phyloP scores from a whole-genome alignment of 225 moss, liverwort and hornwort species.

The Polytrichum commune region DNA sequence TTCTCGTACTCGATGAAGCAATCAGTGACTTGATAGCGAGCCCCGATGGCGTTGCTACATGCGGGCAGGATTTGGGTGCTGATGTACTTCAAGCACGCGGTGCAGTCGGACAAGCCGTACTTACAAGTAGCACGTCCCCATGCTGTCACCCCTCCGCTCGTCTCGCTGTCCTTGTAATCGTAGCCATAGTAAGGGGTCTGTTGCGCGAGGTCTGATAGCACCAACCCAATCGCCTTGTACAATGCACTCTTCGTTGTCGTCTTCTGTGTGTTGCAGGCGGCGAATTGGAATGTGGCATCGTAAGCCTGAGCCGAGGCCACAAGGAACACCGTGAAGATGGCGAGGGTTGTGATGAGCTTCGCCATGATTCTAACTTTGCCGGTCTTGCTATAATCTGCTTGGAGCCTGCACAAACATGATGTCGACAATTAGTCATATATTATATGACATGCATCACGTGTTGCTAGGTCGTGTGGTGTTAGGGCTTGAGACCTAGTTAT shows the following conservation, averaged over 20 bases:
- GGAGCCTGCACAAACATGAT: too few species aligned
- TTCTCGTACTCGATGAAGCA: not conserved
- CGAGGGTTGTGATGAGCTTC: not conserved
- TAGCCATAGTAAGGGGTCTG: not conserved
- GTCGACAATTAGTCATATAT: too few species aligned
- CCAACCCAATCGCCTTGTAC: not conserved
- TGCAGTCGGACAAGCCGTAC: not conserved
- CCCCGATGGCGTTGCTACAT: not conserved
- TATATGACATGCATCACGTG: too few species aligned
- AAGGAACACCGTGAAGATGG: not conserved
- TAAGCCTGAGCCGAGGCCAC: not conserved
- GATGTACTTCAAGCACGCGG: not conserved
- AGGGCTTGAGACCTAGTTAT: too few species aligned
- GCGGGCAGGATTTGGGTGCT: not conserved
- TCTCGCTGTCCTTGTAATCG: not conserved
- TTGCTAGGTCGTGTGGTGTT: too few species aligned
- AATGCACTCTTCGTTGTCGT: not conserved
- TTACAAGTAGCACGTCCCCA: not conserved
- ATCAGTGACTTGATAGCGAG: not conserved
- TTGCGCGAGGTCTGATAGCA: not conserved
- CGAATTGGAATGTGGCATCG: not conserved
- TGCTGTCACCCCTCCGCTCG: not conserved
- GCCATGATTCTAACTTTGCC: not conserved
- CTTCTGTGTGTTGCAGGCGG: not conserved
- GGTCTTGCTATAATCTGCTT: too few species aligned